These are phyloP conservation scores for Hemileccinum rubropunctum DNA, from an alignment of 768 basidiomycete species.

Conservation along the genomic window DNA sequence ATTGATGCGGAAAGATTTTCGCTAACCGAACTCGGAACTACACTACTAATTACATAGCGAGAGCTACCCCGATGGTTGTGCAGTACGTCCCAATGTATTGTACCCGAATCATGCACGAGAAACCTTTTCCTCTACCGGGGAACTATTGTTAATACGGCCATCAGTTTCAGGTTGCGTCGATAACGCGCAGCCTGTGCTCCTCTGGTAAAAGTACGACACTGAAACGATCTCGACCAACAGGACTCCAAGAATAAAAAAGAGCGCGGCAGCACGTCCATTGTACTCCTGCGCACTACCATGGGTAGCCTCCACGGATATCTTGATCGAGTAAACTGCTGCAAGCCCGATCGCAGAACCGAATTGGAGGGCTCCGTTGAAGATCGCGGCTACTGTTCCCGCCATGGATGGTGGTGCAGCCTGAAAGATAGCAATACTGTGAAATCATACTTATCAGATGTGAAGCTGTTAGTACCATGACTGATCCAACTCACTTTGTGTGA, in stretches of 20 bases:
- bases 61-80: no score
- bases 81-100: no score
- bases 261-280: slow-evolving; percentile 42
- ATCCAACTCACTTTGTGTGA: slow-evolving; percentile 44
- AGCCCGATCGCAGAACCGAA: slow-evolving; percentile 52
- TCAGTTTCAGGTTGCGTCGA: slow-evolving; percentile 1
- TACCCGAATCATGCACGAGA: no score
- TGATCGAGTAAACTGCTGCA: slow-evolving; percentile 47
- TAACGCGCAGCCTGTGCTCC: slow-evolving; percentile 10
- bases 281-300: slow-evolving; percentile 33
- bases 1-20: no score
- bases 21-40: no score
- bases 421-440: slow-evolving; percentile 49
- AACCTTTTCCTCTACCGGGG: no score
- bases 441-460: not conserved
- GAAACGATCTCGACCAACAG: slow-evolving; percentile 31
- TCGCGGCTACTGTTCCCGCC: slow-evolving; percentile 53
- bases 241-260: slow-evolving; percentile 44
- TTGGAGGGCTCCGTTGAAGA: slow-evolving; percentile 54
- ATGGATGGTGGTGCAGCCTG: slow-evolving; percentile 44
- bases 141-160: not conserved
- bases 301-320: slow-evolving; percentile 40
- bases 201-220: slow-evolving; percentile 36
- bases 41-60: no score
- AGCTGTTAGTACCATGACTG: not conserved